These are phyloP conservation scores for Myriangium duriaei DNA, from an alignment of 2,329 filamentous ascomycete genomes.

Conservation along the genomic window DNA sequence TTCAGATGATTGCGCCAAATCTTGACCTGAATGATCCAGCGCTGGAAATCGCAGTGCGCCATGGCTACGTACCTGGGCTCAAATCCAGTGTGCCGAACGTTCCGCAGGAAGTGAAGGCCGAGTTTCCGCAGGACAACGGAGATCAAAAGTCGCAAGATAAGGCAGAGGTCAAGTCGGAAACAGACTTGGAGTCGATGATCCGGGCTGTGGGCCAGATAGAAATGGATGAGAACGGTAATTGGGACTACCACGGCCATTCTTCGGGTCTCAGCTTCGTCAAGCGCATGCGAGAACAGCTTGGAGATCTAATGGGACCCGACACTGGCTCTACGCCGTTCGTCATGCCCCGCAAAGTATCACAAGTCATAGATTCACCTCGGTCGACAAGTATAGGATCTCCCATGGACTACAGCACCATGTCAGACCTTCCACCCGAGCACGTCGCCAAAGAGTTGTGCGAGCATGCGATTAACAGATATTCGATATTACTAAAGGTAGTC, in stretches of 20 bases:
- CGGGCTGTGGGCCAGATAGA: slow-evolving; percentile 84
- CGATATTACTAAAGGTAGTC: slow-evolving; percentile 56
- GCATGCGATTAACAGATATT: slow-evolving; percentile 49
- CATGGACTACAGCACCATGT: slow-evolving; percentile 41
- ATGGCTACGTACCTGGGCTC: slow-evolving; percentile 26
- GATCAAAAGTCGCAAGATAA: slow-evolving; percentile 10
- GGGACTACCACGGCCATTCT: slow-evolving; percentile 90
- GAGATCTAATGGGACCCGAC: slow-evolving; percentile 57
- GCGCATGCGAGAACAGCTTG: slow-evolving; percentile 78
- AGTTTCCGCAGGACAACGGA: not conserved
- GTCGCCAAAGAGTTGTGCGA: slow-evolving; percentile 45
- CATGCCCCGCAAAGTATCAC: slow-evolving; percentile 38
- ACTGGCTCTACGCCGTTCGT: slow-evolving; percentile 47
- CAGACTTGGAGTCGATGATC: slow-evolving; percentile 84
- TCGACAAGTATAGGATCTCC: slow-evolving; percentile 50
- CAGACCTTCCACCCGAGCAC: slow-evolving; percentile 55
- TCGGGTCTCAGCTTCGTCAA: slow-evolving; percentile 82
- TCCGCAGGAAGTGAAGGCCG: slow-evolving; percentile 3
- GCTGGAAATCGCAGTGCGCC: slow-evolving; percentile 56
- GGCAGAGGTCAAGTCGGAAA: slow-evolving; percentile 35
- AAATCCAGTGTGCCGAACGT: slow-evolving; percentile 20
- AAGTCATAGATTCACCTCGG: slow-evolving; percentile 55
- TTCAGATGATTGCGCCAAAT: slow-evolving; percentile 70
- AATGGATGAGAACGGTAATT: slow-evolving; percentile 78
- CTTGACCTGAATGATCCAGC: slow-evolving; percentile 75